Conservation (phyloP, 495 filamentous ascomycete genomes). For the Penicillium lagena region DNA sequence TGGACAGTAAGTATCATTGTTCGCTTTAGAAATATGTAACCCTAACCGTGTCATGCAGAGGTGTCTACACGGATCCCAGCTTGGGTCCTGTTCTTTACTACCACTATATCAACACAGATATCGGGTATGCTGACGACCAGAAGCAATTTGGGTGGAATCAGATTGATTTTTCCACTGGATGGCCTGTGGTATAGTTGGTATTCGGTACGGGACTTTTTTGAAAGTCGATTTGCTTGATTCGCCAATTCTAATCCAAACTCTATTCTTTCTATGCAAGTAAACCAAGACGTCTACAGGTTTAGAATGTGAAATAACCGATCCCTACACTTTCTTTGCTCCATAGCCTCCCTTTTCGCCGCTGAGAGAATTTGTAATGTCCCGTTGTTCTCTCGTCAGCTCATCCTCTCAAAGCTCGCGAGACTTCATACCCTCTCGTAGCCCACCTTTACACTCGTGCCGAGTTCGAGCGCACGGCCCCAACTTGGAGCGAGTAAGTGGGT, state of each 20-base stretch:
- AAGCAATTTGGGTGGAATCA: constrained; percentile 64
- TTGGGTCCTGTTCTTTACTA: constrained; percentile 60
- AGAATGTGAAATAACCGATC: too few relatives aligned
- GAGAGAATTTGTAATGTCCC: constrained; percentile 55
- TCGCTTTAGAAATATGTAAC: too few relatives aligned
- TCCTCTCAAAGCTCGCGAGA: not conserved
- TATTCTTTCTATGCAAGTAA: too few relatives aligned
- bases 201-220: too few relatives aligned
- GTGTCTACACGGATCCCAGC: constrained; percentile 41
- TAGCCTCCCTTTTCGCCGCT: constrained; percentile 54
- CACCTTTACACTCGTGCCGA: too few relatives aligned
- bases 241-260: too few relatives aligned
- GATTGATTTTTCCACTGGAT: constrained; percentile 58
- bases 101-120: constrained; percentile 59
- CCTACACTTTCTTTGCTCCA: constrained; percentile 21
- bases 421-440: too few relatives aligned
- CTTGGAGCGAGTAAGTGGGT: not conserved
- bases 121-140: constrained; percentile 59
- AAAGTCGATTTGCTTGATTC: too few relatives aligned
- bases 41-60: constrained; percentile 20
- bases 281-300: too few relatives aligned
- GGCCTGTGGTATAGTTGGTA: constrained; percentile 49
- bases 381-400: constrained; percentile 34
- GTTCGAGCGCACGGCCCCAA: not conserved
- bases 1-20: constrained; percentile 45